A percentile compares a stretch with the other conserved stretches of the same genome.
phyloP scores from a whole-genome alignment of 2,329 filamentous ascomycete genomes.

The Scedosporium minutisporum region DNA sequence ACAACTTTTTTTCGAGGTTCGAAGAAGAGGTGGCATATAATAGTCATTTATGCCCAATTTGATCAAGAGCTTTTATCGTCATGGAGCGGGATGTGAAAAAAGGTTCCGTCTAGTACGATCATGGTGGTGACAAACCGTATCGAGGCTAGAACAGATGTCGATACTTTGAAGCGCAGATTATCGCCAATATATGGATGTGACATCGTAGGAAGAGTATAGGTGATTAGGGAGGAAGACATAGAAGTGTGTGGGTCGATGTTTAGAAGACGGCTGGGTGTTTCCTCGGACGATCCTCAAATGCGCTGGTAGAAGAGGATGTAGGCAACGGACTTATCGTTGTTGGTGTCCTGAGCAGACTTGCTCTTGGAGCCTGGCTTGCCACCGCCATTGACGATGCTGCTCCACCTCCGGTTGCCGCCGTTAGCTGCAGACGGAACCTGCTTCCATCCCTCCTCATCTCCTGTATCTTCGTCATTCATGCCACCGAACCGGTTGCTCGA shows the following conservation, averaged over 20 bases:
- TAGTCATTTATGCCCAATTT: too few relatives aligned
- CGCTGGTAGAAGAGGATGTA: slow-evolving; percentile 94
- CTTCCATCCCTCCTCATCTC: slow-evolving; percentile 70
- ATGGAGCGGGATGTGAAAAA: too few relatives aligned
- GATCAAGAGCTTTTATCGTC: too few relatives aligned
- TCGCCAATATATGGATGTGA: too few relatives aligned
- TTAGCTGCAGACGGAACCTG: slow-evolving; percentile 57
- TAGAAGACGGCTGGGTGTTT: neutral
- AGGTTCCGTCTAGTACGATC: too few relatives aligned
- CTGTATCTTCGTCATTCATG: slow-evolving; percentile 56
- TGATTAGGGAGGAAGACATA: neutral
- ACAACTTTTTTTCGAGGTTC: too few relatives aligned
- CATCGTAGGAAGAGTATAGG: too few relatives aligned
- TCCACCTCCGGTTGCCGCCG: slow-evolving; percentile 58
- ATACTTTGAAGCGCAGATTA: too few relatives aligned
- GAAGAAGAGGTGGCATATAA: too few relatives aligned
- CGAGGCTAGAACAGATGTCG: too few relatives aligned
- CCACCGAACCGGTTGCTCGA: slow-evolving; percentile 63
- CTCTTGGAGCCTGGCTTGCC: slow-evolving; percentile 35
- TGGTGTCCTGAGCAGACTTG: slow-evolving; percentile 50
- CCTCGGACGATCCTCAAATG: slow-evolving; percentile 31
- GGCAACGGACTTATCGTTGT: slow-evolving; percentile 92
- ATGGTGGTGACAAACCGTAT: too few relatives aligned
- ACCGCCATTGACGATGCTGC: slow-evolving; percentile 54
- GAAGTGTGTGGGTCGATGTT: neutral